phyloP scores from a whole-genome alignment of 169 alveolate genomes.

The Plasmodium reichenowi region DNA sequence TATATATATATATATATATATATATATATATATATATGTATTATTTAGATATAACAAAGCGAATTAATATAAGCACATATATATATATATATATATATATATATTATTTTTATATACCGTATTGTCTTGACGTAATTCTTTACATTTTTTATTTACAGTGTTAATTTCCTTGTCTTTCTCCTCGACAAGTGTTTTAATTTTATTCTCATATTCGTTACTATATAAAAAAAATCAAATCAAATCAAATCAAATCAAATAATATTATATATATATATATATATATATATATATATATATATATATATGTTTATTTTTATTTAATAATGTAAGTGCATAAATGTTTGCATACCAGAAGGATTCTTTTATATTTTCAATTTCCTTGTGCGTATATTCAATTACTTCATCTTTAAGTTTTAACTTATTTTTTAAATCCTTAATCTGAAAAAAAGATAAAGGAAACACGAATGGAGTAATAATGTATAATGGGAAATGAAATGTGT shows the following conservation, averaged over 20 bases:
- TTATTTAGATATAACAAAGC: neutral
- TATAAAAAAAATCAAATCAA: neutral
- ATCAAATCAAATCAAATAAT: too few species aligned
- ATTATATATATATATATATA: neutral
- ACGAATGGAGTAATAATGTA: neutral
- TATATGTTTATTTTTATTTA: neutral
- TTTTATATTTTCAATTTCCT: conserved; percentile 68
- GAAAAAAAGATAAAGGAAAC: neutral
- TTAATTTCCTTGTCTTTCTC: conserved; percentile 65
- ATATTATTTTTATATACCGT: conserved; percentile 7
- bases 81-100: neutral
- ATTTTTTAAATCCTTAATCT: conserved; percentile 62
- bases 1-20: neutral
- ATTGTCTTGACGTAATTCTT: conserved; percentile 50
- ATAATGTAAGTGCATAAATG: neutral
- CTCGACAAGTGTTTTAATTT: conserved; percentile 41
- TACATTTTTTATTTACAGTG: conserved; percentile 32
- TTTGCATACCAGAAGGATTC: conserved; percentile 62
- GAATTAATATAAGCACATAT: too few species aligned
- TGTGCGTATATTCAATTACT: conserved; percentile 62
- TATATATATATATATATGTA: conserved; percentile 1
- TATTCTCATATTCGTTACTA: conserved; percentile 64
- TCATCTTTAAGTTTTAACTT: conserved; percentile 59
- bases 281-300: neutral
- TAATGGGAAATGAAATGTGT: neutral